A percentile compares a stretch with the other conserved stretches of the same genome.
Evolutionary conservation across 768 basidiomycete genomes (phyloP).

Genomic region (Mycena capillaripes): DNA sequence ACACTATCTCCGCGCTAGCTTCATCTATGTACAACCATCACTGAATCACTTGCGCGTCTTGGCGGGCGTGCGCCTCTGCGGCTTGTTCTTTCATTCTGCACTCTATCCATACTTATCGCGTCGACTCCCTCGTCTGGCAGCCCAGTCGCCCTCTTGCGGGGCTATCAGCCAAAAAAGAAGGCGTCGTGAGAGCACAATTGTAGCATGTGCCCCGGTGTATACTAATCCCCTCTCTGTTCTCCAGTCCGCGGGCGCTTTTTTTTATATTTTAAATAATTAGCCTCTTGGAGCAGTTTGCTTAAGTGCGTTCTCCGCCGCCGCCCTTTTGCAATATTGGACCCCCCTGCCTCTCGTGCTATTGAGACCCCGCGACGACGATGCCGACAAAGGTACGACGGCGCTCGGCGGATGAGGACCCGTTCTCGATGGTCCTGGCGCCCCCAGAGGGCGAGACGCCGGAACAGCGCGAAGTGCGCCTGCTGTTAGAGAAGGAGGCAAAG

Average conservation of each 20-base stretch:
- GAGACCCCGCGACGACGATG: conserved; percentile 10
- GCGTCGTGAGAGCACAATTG: conserved; percentile 28
- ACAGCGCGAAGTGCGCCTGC: conserved; percentile 61
- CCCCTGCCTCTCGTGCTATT: no score
- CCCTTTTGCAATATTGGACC: no score
- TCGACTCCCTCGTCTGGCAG: not conserved
- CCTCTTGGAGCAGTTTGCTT: not conserved
- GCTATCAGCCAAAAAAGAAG: conserved; percentile 31
- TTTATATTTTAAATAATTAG: conserved; percentile 11
- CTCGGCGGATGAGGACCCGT: conserved; percentile 58
- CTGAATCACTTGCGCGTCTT: not conserved
- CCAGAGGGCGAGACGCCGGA: conserved; percentile 64
- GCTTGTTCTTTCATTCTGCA: not conserved
- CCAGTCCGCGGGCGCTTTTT: conserved; percentile 21
- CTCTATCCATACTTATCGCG: not conserved
- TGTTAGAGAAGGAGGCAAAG: conserved; percentile 65
- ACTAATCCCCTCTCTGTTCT: conserved; percentile 11
- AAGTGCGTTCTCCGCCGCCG: conserved; percentile 28
- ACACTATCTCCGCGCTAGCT: no score
- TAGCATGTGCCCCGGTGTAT: conserved; percentile 19
- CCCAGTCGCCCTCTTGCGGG: conserved; percentile 27
- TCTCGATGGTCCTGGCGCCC: conserved; percentile 62
- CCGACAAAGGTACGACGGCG: conserved; percentile 31
- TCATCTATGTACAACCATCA: no score
- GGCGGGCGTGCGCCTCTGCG: not conserved